Conservation (phyloP, 2,329 filamentous ascomycete genomes). For the Aspergillus pseudoviridinutans region DNA sequence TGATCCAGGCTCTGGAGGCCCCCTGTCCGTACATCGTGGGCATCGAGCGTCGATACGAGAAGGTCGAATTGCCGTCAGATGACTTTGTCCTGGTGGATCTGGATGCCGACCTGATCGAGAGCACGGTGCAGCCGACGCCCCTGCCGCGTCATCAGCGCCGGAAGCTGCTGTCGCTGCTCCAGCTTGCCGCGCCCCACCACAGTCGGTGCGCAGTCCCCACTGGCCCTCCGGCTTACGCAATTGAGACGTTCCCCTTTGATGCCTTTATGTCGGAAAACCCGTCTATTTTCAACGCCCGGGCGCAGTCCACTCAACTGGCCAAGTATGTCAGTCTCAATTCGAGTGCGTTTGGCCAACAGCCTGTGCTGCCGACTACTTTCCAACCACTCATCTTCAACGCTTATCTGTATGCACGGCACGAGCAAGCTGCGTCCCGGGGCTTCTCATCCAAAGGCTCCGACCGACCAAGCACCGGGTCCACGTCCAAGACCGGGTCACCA, state of each 20-base stretch:
- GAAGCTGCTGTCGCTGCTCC: conserved; percentile 83
- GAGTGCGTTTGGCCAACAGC: conserved; percentile 69
- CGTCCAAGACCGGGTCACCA: conserved; percentile 49
- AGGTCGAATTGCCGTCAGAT: conserved; percentile 70
- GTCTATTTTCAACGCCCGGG: conserved; percentile 69
- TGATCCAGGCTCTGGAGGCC: conserved; percentile 87
- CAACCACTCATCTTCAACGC: conserved; percentile 81
- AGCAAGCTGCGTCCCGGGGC: conserved; percentile 47
- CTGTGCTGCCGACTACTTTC: conserved; percentile 48
- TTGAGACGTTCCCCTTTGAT: conserved; percentile 89
- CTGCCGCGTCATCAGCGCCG: conserved; percentile 84
- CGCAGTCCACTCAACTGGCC: conserved; percentile 68
- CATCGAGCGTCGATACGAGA: conserved; percentile 78
- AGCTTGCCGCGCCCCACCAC: conserved; percentile 86
- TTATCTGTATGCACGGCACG: conserved; percentile 72
- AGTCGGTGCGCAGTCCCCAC: conserved; percentile 77
- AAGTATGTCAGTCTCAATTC: conserved; percentile 90
- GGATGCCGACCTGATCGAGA: conserved; percentile 85
- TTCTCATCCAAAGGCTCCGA: conserved; percentile 50
- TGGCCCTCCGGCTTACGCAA: conserved; percentile 88
- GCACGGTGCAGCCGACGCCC: conserved; percentile 69
- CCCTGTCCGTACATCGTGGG: conserved; percentile 97
- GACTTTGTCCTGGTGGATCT: conserved; percentile 94
- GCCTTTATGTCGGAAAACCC: conserved; percentile 84
- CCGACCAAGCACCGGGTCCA: conserved; percentile 70